Percentiles rank a stretch among this genome's conserved stretches.
These are phyloP conservation scores for Penicillium chermesinum DNA, from an alignment of 495 filamentous ascomycete species.

Conservation along the genomic window DNA sequence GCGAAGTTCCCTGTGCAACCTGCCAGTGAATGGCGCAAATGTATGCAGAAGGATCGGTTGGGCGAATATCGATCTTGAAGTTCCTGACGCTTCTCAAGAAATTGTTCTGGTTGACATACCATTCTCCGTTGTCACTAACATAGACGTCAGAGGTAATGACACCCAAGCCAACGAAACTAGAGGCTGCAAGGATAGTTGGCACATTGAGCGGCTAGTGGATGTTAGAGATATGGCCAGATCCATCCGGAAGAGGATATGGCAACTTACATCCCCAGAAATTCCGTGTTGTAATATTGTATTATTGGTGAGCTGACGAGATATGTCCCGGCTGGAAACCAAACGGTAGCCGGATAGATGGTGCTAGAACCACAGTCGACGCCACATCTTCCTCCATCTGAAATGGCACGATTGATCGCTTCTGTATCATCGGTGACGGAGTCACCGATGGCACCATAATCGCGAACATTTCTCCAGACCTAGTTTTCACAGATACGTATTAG, in stretches of 20 bases:
- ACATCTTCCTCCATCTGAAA: slow-evolving; percentile 45
- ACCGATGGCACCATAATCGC: slow-evolving; percentile 6
- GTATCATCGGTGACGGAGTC: slow-evolving; percentile 43
- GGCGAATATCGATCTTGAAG: too few species aligned
- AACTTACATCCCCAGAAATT: slow-evolving; percentile 58
- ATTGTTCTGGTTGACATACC: too few species aligned
- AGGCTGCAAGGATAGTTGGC: slow-evolving; percentile 14
- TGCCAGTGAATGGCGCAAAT: slow-evolving; percentile 46
- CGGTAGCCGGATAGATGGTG: slow-evolving; percentile 41
- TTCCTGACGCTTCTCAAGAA: too few species aligned
- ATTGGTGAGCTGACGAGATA: slow-evolving; percentile 56
- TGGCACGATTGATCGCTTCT: slow-evolving; percentile 47
- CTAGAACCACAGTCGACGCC: slow-evolving; percentile 46
- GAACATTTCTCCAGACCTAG: slow-evolving; percentile 5
- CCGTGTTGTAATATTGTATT: slow-evolving; percentile 61
- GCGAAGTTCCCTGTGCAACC: slow-evolving; percentile 33
- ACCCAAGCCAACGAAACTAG: slow-evolving; percentile 40
- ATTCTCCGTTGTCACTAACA: too few species aligned
- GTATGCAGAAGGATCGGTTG: too few species aligned
- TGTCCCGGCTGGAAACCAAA: slow-evolving; percentile 58
- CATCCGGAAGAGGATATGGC: too few species aligned
- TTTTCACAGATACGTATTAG: too few species aligned
- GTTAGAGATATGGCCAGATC: too few species aligned
- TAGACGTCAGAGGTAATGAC: slow-evolving; percentile 38
- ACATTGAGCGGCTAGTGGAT: slow-evolving; percentile 21